Percentiles rank a stretch among this genome's conserved stretches.
phyloP scores from a whole-genome alignment of 495 filamentous ascomycete species.

The Lophiostoma macrostomum region DNA sequence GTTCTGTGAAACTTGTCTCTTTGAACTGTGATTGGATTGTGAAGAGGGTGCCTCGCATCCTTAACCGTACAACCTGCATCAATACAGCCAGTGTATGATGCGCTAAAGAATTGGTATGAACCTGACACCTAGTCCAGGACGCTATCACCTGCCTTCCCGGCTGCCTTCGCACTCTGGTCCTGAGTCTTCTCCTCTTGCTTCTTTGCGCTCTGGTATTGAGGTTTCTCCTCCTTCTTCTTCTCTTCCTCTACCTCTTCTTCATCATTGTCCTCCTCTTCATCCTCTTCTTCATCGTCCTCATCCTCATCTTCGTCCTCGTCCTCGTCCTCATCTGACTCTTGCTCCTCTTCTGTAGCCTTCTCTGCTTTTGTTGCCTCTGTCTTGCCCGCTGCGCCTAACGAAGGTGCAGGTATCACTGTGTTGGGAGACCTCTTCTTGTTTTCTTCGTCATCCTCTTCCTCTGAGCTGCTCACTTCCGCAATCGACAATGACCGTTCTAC shows the following conservation, averaged over 20 bases:
- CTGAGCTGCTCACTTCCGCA: conserved; percentile 28
- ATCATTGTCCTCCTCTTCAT: conserved; percentile 4
- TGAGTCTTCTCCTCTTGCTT: conserved; percentile 26
- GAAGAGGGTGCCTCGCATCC: too few relatives aligned
- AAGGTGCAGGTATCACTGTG: too few relatives aligned
- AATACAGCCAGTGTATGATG: too few relatives aligned
- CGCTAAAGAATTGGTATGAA: not conserved
- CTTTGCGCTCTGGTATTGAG: too few relatives aligned
- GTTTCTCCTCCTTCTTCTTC: conserved; percentile 4
- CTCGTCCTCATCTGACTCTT: not conserved
- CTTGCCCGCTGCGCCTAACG: conserved; percentile 30
- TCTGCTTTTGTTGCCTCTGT: conserved; percentile 33
- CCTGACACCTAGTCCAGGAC: conserved; percentile 30
- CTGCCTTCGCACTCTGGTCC: conserved; percentile 34
- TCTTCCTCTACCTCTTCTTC: conserved; percentile 13
- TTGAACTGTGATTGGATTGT: too few relatives aligned
- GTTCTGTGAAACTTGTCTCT: too few relatives aligned
- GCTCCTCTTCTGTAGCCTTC: conserved; percentile 8
- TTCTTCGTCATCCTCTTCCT: conserved; percentile 35
- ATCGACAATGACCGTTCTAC: conserved; percentile 29
- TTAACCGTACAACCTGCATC: too few relatives aligned
- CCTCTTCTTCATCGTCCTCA: conserved; percentile 1
- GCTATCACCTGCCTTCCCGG: conserved; percentile 32
- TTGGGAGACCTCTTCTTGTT: too few relatives aligned
- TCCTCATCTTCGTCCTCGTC: conserved; percentile 5